These are phyloP conservation scores for Nannizzia gypsea DNA, from an alignment of 2,329 filamentous ascomycete genomes.

Conservation along the genomic window DNA sequence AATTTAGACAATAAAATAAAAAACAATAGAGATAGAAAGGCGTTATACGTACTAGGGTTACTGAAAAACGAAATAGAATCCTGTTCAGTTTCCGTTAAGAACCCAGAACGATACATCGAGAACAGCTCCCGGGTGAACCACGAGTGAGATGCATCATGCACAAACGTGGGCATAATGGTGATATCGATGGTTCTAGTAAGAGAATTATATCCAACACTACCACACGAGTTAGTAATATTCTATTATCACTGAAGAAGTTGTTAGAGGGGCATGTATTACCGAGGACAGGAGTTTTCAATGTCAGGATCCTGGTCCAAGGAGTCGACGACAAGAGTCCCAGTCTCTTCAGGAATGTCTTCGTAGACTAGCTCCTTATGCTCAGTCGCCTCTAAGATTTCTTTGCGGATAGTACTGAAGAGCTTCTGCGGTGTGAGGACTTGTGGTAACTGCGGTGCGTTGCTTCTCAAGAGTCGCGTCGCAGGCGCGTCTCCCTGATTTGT, in stretches of 20 bases:
- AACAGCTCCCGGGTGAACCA: neutral
- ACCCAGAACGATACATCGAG: neutral
- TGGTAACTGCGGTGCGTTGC: neutral
- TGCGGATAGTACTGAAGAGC: neutral
- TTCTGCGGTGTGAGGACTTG: neutral
- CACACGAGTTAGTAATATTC: neutral
- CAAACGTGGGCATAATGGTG: neutral
- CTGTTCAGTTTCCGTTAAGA: neutral
- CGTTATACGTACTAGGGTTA: neutral
- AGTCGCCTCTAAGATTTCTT: neutral
- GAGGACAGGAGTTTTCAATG: neutral
- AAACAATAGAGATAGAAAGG: neutral
- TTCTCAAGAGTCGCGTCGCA: neutral
- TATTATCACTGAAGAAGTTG: neutral
- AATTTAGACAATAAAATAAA: neutral
- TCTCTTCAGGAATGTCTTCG: neutral
- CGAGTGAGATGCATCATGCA: neutral
- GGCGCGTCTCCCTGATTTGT: neutral
- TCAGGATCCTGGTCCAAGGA: neutral
- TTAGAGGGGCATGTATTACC: neutral
- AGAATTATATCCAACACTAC: neutral
- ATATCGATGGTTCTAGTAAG: neutral
- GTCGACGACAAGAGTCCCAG: neutral
- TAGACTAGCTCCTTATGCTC: neutral
- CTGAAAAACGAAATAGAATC: neutral